Evolutionary conservation across 805 yeast species (phyloP).

Genomic region (Pichia heedii): DNA sequence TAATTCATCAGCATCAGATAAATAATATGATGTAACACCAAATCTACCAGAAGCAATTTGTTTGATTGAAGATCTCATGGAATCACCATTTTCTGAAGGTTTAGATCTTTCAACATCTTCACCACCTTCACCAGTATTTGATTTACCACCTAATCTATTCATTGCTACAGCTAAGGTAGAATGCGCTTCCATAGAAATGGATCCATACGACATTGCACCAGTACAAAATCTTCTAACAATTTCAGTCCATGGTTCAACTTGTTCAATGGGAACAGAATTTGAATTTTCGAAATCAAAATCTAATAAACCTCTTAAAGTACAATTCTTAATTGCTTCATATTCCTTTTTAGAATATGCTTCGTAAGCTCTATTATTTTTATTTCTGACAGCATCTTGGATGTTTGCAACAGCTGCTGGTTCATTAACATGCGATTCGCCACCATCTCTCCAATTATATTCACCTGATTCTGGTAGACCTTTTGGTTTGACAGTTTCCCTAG

Average conservation of each 20-base stretch:
- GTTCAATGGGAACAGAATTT: constrained; percentile 82
- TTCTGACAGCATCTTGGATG: constrained; percentile 96
- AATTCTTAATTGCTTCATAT: constrained; percentile 81
- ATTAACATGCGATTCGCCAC: constrained; percentile 92
- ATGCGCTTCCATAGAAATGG: constrained; percentile 97
- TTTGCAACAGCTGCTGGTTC: constrained; percentile 93
- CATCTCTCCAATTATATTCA: constrained; percentile 98
- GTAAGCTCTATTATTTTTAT: constrained; percentile 89
- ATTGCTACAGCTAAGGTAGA: constrained; percentile 96
- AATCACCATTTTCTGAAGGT: constrained; percentile 79
- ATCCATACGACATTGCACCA: constrained; percentile 99
- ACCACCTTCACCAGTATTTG: constrained; percentile 99
- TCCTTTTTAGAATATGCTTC: constrained; percentile 85
- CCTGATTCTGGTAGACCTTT: constrained; percentile 86
- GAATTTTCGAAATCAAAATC: constrained; percentile 77
- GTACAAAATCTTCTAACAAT: constrained; percentile 94
- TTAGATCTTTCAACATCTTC: constrained; percentile 89
- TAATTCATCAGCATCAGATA: constrained; percentile 93
- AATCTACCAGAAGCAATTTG: constrained; percentile 97
- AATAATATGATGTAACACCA: constrained; percentile 92
- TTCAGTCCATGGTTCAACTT: constrained; percentile 99
- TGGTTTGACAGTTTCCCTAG: constrained; percentile 61
- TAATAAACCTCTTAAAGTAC: constrained; percentile 88
- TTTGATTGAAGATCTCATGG: constrained; percentile 98
- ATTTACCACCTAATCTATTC: constrained; percentile 96